These are phyloP conservation scores for Pseudogymnoascus sp. DNA, from an alignment of 2,329 filamentous ascomycete genomes.

Conservation along the genomic window DNA sequence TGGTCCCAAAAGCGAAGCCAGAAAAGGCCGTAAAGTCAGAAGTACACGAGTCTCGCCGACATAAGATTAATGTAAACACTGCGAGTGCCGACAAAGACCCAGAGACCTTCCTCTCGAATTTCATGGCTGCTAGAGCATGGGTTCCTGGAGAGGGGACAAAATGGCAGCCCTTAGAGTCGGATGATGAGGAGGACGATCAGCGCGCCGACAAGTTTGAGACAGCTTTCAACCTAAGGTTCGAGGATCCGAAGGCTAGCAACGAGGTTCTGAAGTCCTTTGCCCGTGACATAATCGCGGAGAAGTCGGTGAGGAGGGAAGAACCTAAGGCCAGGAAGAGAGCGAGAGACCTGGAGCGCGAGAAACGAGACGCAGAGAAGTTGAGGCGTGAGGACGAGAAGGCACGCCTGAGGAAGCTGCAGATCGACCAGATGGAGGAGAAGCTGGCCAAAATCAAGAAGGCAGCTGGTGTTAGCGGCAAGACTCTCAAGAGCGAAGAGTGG, in stretches of 20 bases:
- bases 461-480: constrained; percentile 65
- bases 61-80: constrained; percentile 55
- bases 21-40: constrained; percentile 31
- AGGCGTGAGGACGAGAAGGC: constrained; percentile 74
- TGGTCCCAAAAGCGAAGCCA: constrained; percentile 59
- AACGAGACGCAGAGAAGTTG: constrained; percentile 70
- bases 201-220: constrained; percentile 82
- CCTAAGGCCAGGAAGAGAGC: constrained; percentile 67
- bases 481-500: constrained; percentile 72
- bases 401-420: constrained; percentile 75
- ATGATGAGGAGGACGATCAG: constrained; percentile 65
- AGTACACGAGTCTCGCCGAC: constrained; percentile 49
- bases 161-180: constrained; percentile 82
- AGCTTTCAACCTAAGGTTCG: constrained; percentile 93
- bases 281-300: constrained; percentile 72
- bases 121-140: constrained; percentile 89
- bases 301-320: constrained; percentile 81
- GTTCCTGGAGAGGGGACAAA: constrained; percentile 57
- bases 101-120: constrained; percentile 89
- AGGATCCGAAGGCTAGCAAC: constrained; percentile 82
- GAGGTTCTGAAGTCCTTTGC: constrained; percentile 83
- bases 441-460: constrained; percentile 82
- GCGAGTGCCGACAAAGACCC: constrained; percentile 78
- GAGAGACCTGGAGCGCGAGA: constrained; percentile 69
- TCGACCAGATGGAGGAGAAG: constrained; percentile 84